Base-by-base conservation (phyloP, 768 basidiomycete species). In the Suillus subluteus region DNA sequence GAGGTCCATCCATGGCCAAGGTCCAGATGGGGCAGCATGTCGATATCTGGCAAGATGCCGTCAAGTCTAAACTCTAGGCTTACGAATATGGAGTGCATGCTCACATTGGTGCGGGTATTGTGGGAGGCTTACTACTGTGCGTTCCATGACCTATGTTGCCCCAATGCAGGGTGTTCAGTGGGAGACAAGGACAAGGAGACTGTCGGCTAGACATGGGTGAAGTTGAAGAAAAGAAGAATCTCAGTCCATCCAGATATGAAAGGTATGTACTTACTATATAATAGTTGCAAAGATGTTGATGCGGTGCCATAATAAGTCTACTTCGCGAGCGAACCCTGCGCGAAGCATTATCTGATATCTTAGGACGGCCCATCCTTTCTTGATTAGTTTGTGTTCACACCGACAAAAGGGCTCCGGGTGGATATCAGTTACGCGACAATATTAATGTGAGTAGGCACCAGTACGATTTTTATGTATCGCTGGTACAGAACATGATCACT, bases 11-110 rank as follows among this genome's bases (percentile, higher is more conserved):
- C 76, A 78, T 13, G 76, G 76, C 68, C 72, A 75, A 32, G 71
- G 78, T 73, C 82, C 82, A 55, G 80, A 80, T 35, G 83, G 83
- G 2, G 81, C 74, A 16, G 78, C 82, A 71, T 82, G 80, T 54
- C 79, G 73, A 67, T 81, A 67, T 5, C 16, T 37, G 43, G 15
- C 48, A 44, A n/a, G 16, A 26, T 1, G 23, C n/a, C 23, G 18
- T 41, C n/a, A n/a, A 41, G 11, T 43, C 59, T 30, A 38, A 50
- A 32, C 21, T 15, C 44, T 44, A 30, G 32, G 15, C n/a, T 41
- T 26, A 8, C 18, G 16, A 21, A 9, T 3, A 26, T 40, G 30
- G 8, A 21, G 9, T 44, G 38, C 23, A 5, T 37, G 23, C 46
- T 68, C 16, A 78, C 75, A 65, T 76, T 12, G 75, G 75, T 0